Evolutionary conservation across 2,329 filamentous ascomycete genomes (phyloP).

Genomic region (Phialemonium atrogriseum): DNA sequence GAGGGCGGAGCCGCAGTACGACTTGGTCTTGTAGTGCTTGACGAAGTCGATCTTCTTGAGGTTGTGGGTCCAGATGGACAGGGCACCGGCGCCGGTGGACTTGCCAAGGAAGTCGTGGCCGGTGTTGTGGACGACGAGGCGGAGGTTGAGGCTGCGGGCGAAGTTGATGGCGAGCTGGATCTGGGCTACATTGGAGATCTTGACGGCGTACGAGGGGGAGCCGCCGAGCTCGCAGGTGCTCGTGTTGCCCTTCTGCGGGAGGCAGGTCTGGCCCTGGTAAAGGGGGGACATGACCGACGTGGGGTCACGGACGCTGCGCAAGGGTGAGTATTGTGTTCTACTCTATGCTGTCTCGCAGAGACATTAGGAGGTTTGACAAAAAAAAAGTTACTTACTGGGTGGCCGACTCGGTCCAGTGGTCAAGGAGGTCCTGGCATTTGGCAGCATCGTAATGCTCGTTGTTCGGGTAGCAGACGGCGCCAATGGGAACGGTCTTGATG

Average conservation of each 20-base stretch:
- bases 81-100: slow-evolving; percentile 25
- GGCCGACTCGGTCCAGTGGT: slow-evolving; percentile 13
- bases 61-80: slow-evolving; percentile 19
- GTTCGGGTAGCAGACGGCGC: slow-evolving; percentile 23
- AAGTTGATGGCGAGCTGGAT: slow-evolving; percentile 32
- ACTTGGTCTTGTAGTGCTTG: slow-evolving; percentile 5
- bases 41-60: slow-evolving; percentile 13
- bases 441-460: slow-evolving; percentile 18
- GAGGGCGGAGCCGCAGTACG: slow-evolving; percentile 11
- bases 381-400: slow-evolving; percentile 8
- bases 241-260: slow-evolving; percentile 13
- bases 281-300: slow-evolving; percentile 21
- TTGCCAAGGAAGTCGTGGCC: slow-evolving; percentile 41
- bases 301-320: slow-evolving; percentile 23
- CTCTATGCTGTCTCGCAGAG: not conserved
- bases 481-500: slow-evolving; percentile 23
- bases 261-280: slow-evolving; percentile 25
- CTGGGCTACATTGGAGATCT: slow-evolving; percentile 26
- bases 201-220: slow-evolving; percentile 29
- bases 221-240: slow-evolving; percentile 26
- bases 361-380: not conserved
- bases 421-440: slow-evolving; percentile 19
- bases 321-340: slow-evolving; percentile 14
- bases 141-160: slow-evolving; percentile 27
- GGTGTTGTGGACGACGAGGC: slow-evolving; percentile 37